Conservation (phyloP, 225 moss, liverwort and hornwort genomes). For the Ulota crispa region DNA sequence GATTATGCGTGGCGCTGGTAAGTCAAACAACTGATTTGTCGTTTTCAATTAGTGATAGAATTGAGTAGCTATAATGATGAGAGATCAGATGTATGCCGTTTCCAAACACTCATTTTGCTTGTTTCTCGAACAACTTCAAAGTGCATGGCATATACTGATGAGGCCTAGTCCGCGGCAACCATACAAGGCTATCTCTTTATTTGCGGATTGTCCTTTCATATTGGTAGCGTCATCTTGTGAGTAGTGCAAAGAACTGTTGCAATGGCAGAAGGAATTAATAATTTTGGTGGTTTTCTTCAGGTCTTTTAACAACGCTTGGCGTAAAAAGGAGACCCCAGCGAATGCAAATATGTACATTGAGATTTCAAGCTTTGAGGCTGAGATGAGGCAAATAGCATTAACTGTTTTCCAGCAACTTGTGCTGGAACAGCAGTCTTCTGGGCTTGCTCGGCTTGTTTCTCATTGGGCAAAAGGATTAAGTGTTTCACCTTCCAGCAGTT, state of each 20-base stretch:
- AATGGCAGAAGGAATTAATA: background rate
- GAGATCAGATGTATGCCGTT: background rate
- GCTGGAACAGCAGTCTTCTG: conserved; percentile 32
- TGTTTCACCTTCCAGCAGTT: conserved; percentile 11
- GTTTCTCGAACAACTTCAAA: background rate
- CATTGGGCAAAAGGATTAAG: conserved; percentile 42
- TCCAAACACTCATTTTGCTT: conserved; percentile 5
- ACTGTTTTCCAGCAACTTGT: conserved; percentile 70
- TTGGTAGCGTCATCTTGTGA: background rate
- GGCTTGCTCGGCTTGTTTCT: conserved; percentile 36
- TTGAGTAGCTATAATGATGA: background rate
- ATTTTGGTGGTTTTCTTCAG: conserved; percentile 26
- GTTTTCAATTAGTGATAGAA: background rate
- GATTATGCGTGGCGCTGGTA: conserved; percentile 85
- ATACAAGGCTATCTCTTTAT: background rate
- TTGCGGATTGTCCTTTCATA: background rate
- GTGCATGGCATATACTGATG: background rate
- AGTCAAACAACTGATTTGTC: conserved; percentile 18
- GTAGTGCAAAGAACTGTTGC: conserved; percentile 1
- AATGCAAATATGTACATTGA: conserved; percentile 27
- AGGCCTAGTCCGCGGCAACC: background rate
- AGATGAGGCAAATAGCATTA: conserved; percentile 48
- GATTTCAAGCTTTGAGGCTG: conserved; percentile 38
- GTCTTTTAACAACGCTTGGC: conserved; percentile 61
- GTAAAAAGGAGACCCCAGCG: conserved; percentile 24